phyloP scores from a whole-genome alignment of 2,329 filamentous ascomycete species.

The Aspergillus bombycis region DNA sequence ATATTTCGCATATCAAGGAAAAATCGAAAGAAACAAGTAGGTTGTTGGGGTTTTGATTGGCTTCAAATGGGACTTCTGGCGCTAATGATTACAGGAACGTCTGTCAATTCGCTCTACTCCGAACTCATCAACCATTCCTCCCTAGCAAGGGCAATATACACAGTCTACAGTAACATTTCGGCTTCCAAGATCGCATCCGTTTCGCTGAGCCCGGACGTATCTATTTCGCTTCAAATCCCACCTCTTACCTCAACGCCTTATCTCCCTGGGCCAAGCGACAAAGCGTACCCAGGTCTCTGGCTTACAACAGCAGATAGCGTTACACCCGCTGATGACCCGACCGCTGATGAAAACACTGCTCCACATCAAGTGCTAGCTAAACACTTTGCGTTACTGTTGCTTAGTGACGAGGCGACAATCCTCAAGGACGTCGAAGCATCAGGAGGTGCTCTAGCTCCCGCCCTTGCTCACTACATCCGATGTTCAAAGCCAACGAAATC shows the following conservation, averaged over 20 bases:
- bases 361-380: constrained; percentile 69
- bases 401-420: constrained; percentile 80
- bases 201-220: constrained; percentile 67
- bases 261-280: constrained; percentile 69
- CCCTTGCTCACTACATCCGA: constrained; percentile 73
- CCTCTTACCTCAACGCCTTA: constrained; percentile 70
- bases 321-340: constrained; percentile 66
- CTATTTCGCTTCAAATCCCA: constrained; percentile 66
- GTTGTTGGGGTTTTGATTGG: constrained; percentile 7
- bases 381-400: constrained; percentile 82
- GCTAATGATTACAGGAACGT: constrained; percentile 34
- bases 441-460: constrained; percentile 72
- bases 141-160: constrained; percentile 78
- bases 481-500: constrained; percentile 64
- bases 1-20: constrained; percentile 78
- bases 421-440: constrained; percentile 71
- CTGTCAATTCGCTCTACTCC: constrained; percentile 43
- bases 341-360: constrained; percentile 59
- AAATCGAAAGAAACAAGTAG: constrained; percentile 68
- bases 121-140: constrained; percentile 65
- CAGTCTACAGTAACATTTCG: constrained; percentile 79
- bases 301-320: constrained; percentile 83
- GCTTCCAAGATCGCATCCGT: constrained; percentile 84
- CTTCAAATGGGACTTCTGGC: background rate
- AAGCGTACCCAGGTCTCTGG: constrained; percentile 75